A percentile compares a stretch with the other conserved stretches of the same genome.
These are phyloP conservation scores for Cyclanthera cordifolia DNA, from an alignment of 306 rosid species.

Conservation along the genomic window DNA sequence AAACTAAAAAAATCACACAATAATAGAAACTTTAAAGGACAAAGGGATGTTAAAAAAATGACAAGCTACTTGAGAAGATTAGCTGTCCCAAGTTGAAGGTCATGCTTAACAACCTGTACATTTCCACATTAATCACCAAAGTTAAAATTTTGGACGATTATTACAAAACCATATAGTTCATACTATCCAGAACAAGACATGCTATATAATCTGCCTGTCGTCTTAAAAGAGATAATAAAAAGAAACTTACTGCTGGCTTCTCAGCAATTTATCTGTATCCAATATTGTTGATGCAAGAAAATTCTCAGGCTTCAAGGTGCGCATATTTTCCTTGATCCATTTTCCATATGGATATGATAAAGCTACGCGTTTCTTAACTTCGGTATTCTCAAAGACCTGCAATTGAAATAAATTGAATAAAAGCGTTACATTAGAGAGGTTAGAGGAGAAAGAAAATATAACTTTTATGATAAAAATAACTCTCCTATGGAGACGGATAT, in stretches of 20 bases:
- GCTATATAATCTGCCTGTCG: background rate
- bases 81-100: too few species aligned
- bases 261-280: slow-evolving; percentile 70
- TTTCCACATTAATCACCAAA: background rate
- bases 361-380: slow-evolving; percentile 90
- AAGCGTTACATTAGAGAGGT: background rate
- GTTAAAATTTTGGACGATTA: background rate
- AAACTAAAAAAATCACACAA: background rate
- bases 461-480: background rate
- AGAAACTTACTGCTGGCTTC: slow-evolving; percentile 87
- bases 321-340: slow-evolving; percentile 76
- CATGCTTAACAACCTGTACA: background rate
- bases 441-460: background rate
- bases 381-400: slow-evolving; percentile 93
- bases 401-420: slow-evolving; percentile 18
- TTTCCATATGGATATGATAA: slow-evolving; percentile 75
- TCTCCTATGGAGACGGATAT: background rate
- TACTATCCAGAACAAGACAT: slow-evolving; percentile 4
- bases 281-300: slow-evolving; percentile 62
- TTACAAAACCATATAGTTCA: background rate
- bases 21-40: background rate
- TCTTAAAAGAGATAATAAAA: background rate
- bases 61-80: background rate
- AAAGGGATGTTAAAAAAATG: background rate
- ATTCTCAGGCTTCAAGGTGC: slow-evolving; percentile 58